A percentile compares a stretch with the other conserved stretches of the same genome.
phyloP scores from a whole-genome alignment of 805 yeast species.

The Clavispora vitiphila region DNA sequence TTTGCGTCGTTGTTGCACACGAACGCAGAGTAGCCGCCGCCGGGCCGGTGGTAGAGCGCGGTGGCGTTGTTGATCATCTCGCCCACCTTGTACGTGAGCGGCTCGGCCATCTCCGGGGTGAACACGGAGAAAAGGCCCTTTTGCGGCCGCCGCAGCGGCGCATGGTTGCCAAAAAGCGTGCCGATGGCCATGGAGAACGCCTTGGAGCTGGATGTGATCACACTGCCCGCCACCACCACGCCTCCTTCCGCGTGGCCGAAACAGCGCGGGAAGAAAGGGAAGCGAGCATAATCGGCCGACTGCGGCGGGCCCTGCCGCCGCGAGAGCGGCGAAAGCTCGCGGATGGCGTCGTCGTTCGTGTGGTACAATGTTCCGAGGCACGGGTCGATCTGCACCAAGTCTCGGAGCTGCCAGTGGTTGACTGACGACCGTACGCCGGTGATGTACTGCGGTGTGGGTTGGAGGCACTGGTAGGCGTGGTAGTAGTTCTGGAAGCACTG shows the following conservation, averaged over 20 bases:
- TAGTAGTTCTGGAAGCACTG: constrained; percentile 41
- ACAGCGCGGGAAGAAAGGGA: constrained; percentile 69
- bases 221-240: constrained; percentile 44
- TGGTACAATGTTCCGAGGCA: constrained; percentile 47
- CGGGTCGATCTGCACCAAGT: constrained; percentile 52
- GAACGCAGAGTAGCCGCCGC: constrained; percentile 44
- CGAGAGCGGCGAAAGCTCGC: constrained; percentile 8
- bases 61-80: constrained; percentile 83
- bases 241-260: constrained; percentile 52
- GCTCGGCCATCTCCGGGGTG: constrained; percentile 44
- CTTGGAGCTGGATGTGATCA: constrained; percentile 35
- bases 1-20: constrained; percentile 82
- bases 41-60: constrained; percentile 38
- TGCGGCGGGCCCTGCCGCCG: constrained; percentile 4
- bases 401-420: constrained; percentile 79
- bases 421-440: constrained; percentile 27
- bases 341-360: constrained; percentile 52
- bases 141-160: constrained; percentile 26
- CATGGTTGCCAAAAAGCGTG: constrained; percentile 10
- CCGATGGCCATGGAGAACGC: constrained; percentile 22
- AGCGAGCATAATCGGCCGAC: constrained; percentile 34
- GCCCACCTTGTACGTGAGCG: constrained; percentile 58
- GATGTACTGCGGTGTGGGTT: constrained; percentile 33
- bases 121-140: constrained; percentile 64
- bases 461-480: constrained; percentile 33